A percentile compares a stretch with the other conserved stretches of the same genome.
Conservation (phyloP, 495 filamentous ascomycete species). For the Wilcoxina mikolae region DNA sequence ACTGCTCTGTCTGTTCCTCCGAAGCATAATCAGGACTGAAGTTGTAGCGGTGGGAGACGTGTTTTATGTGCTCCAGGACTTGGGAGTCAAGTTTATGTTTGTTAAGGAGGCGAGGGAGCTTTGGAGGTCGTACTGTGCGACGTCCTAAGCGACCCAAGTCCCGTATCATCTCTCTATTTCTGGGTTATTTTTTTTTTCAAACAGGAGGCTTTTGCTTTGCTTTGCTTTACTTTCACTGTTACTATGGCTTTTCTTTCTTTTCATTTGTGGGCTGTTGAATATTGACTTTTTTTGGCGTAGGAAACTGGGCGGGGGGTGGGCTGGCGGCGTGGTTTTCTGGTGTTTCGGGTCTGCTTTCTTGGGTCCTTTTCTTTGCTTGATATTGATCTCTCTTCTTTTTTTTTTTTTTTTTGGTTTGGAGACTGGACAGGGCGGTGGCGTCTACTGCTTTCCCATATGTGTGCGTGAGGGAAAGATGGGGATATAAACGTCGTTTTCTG, state of each 20-base stretch:
- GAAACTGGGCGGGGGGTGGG: neutral
- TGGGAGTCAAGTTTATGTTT: slow-evolving; percentile 34
- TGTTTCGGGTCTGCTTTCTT: neutral
- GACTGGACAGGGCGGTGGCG: too few relatives aligned
- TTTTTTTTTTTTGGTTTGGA: slow-evolving; percentile 4
- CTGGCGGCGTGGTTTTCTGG: too few relatives aligned
- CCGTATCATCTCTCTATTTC: too few relatives aligned
- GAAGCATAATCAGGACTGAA: slow-evolving; percentile 27
- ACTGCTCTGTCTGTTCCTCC: slow-evolving; percentile 32
- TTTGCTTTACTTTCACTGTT: neutral
- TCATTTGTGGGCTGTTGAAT: too few relatives aligned
- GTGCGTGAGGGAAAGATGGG: neutral
- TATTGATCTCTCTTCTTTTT: neutral
- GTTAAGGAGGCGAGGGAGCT: slow-evolving; percentile 28
- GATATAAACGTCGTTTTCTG: neutral
- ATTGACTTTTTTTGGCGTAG: too few relatives aligned
- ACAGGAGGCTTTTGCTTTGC: too few relatives aligned
- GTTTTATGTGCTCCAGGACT: slow-evolving; percentile 33
- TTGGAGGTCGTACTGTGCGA: slow-evolving; percentile 17
- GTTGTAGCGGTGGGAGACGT: slow-evolving; percentile 27
- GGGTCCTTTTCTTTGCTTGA: neutral
- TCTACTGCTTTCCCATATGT: too few relatives aligned
- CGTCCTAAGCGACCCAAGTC: too few relatives aligned
- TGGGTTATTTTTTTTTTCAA: too few relatives aligned
- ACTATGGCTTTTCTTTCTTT: neutral